Conservation (phyloP, 169 alveolate genomes). For the Plasmodium coatneyi region DNA sequence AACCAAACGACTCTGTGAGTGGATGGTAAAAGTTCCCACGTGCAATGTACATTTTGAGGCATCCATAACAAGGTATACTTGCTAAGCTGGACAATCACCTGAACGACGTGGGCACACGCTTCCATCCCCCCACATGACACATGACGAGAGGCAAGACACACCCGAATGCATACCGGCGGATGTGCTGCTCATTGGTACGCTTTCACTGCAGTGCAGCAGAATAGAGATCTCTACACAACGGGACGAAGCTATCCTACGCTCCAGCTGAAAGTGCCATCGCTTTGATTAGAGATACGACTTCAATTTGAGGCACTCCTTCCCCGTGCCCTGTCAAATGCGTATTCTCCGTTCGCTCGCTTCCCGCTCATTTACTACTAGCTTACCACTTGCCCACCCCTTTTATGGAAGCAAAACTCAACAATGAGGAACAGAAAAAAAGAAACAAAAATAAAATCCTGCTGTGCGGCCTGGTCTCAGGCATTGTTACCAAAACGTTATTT, state of each 20-base stretch:
- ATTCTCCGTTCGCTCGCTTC: not conserved
- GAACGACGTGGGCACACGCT: not conserved
- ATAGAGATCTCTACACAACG: not conserved
- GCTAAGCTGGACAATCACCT: not conserved
- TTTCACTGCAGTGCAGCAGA: not conserved
- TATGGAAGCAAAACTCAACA: conserved; percentile 42
- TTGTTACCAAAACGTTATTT: conserved; percentile 88
- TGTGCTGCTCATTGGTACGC: not conserved
- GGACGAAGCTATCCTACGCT: not conserved
- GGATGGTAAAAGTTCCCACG: not conserved
- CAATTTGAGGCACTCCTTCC: not conserved
- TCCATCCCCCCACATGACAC: not conserved
- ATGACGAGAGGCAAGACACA: not conserved
- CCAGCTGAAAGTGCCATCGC: not conserved
- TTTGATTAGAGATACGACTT: not conserved
- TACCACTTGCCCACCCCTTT: not conserved
- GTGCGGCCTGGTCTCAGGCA: conserved; percentile 87
- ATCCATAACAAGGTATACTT: not conserved
- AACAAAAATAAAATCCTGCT: conserved; percentile 76
- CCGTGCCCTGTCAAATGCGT: not conserved
- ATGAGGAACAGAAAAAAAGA: conserved; percentile 52
- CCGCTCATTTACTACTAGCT: not conserved
- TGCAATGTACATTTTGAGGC: not conserved
- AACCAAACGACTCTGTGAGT: not conserved
- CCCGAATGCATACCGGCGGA: not conserved